Evolutionary conservation across 2,329 filamentous ascomycete species (phyloP).

Genomic region (Cordyceps pruinosa): DNA sequence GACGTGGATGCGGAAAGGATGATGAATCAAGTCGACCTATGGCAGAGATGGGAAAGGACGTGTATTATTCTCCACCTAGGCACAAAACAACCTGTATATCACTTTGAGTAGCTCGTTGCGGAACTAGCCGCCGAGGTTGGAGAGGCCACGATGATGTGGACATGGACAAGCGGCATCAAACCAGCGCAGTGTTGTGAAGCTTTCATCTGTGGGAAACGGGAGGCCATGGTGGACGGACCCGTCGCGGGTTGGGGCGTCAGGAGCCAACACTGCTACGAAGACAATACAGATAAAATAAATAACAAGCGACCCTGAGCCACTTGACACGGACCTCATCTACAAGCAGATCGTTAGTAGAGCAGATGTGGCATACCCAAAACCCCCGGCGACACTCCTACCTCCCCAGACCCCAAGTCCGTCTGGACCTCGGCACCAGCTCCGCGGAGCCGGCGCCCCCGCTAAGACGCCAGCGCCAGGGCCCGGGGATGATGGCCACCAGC

Average conservation of each 20-base stretch:
- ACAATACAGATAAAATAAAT: no score
- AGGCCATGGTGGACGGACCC: no score
- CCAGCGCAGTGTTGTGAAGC: no score
- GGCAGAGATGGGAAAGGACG: neutral
- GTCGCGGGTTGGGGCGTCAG: no score
- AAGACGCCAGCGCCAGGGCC: neutral
- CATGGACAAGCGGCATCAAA: neutral
- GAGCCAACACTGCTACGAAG: no score
- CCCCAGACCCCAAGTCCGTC: neutral
- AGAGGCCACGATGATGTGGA: neutral
- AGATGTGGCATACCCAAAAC: neutral
- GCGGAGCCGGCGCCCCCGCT: neutral
- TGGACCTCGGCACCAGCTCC: conserved; percentile 4
- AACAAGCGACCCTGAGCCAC: no score
- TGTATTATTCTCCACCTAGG: conserved; percentile 11
- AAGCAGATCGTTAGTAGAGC: no score
- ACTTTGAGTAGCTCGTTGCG: neutral
- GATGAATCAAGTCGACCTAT: neutral
- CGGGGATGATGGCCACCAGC: neutral
- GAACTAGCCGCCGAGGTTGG: neutral
- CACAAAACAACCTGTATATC: conserved; percentile 11
- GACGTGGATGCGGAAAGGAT: neutral
- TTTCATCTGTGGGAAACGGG: no score
- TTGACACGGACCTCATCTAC: no score
- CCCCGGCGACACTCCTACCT: neutral